Evolutionary conservation across 371 early-diverging fungal genomes (phyloP).

Genomic region (Choanephora cucurbitarum): DNA sequence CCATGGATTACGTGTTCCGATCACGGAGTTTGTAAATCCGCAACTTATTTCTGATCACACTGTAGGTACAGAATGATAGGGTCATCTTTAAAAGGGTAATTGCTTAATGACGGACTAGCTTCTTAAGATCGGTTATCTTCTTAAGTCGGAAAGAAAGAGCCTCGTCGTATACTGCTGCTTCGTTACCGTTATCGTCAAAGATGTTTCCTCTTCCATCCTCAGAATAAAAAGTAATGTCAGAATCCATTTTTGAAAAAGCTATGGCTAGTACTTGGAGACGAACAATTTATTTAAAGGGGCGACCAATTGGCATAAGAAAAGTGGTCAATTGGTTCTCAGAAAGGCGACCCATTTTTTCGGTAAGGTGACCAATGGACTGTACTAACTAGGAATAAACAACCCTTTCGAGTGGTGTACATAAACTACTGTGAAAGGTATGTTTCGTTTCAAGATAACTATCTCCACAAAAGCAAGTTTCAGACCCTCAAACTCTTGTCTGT

Average conservation of each 20-base stretch:
- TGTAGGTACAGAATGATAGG: no score
- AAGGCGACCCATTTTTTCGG: conserved; percentile 2
- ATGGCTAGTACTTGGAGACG: neutral
- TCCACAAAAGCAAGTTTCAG: no score
- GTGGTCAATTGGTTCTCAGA: conserved; percentile 7
- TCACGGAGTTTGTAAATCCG: neutral
- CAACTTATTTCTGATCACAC: no score
- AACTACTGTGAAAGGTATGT: no score
- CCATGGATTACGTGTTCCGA: neutral
- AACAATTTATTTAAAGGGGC: conserved; percentile 5
- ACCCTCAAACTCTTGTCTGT: no score
- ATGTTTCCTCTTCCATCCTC: conserved; percentile 11
- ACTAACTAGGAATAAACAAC: no score
- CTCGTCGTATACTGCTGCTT: conserved; percentile 6
- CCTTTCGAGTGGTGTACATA: no score
- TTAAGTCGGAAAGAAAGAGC: conserved; percentile 11
- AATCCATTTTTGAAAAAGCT: conserved; percentile 10
- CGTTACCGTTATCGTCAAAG: conserved; percentile 6
- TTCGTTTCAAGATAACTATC: no score
- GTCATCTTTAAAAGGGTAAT: no score
- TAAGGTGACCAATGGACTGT: conserved; percentile 16
- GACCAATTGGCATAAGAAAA: conserved; percentile 9
- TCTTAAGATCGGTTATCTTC: conserved; percentile 12
- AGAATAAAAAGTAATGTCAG: conserved; percentile 11
- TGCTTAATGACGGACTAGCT: conserved; percentile 4